Evolutionary conservation across 2,329 filamentous ascomycete species (phyloP).

Genomic region (Ceratocystis smalleyi): DNA sequence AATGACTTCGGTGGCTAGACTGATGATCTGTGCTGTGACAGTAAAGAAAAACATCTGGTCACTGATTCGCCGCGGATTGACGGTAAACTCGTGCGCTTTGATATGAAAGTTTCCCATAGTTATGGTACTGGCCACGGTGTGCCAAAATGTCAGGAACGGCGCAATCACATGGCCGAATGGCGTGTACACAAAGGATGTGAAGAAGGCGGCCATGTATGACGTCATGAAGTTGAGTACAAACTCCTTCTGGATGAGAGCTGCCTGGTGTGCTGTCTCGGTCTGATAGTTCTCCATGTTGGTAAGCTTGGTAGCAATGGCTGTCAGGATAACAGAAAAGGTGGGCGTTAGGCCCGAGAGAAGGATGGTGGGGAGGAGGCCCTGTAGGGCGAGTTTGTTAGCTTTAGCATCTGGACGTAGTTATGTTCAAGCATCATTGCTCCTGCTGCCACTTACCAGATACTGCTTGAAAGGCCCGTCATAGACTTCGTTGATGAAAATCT

Average conservation of each 20-base stretch:
- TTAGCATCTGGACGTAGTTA: not conserved
- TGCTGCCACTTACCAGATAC: conserved; percentile 48
- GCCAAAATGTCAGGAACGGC: conserved; percentile 74
- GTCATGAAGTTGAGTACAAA: conserved; percentile 96
- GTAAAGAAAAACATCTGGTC: conserved; percentile 94
- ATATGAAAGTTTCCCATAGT: conserved; percentile 60
- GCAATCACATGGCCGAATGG: conserved; percentile 75
- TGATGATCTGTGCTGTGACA: conserved; percentile 83
- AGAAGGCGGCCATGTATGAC: conserved; percentile 78
- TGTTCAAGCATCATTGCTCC: not conserved
- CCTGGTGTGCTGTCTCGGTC: conserved; percentile 64
- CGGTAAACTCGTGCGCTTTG: conserved; percentile 50
- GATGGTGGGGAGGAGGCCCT: conserved; percentile 78
- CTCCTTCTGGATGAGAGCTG: conserved; percentile 77
- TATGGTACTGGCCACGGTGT: conserved; percentile 56
- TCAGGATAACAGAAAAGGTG: conserved; percentile 59
- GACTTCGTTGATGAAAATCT: conserved; percentile 90
- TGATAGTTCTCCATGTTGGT: conserved; percentile 86
- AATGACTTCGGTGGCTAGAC: conserved; percentile 67
- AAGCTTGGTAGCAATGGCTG: conserved; percentile 56
- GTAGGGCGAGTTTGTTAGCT: conserved; percentile 9
- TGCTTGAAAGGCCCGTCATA: conserved; percentile 80
- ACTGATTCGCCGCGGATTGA: conserved; percentile 69
- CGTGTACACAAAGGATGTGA: conserved; percentile 88
- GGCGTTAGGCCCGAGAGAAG: conserved; percentile 73